Evolutionary conservation across 2,329 filamentous ascomycete species (phyloP).

Genomic region (Colletotrichum incanum): DNA sequence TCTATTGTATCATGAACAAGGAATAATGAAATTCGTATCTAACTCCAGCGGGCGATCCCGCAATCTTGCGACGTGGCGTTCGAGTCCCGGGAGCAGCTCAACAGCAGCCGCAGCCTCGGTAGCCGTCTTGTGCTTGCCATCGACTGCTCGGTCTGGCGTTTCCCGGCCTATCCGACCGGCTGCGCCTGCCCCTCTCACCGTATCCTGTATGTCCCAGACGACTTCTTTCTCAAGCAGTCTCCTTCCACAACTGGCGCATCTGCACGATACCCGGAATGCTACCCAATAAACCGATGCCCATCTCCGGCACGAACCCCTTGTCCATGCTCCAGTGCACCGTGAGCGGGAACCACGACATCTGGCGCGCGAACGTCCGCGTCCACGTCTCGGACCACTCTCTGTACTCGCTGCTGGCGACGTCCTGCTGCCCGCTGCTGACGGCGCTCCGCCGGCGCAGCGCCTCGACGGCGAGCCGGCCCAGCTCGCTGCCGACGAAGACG

Average conservation of each 20-base stretch:
- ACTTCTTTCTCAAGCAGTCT: conserved; percentile 49
- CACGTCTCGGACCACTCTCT: conserved; percentile 66
- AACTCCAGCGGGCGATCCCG: neutral
- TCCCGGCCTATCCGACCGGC: neutral
- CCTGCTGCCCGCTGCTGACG: conserved; percentile 46
- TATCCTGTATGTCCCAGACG: neutral
- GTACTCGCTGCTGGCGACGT: conserved; percentile 57
- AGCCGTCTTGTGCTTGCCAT: neutral
- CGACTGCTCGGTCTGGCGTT: neutral
- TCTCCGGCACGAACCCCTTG: conserved; percentile 67
- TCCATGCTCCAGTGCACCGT: conserved; percentile 88
- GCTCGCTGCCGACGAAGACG: conserved; percentile 82
- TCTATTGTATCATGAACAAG: conserved; percentile 29
- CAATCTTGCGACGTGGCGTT: neutral
- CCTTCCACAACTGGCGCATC: conserved; percentile 63
- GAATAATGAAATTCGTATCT: conserved; percentile 14
- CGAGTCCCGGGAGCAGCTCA: neutral
- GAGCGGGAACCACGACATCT: conserved; percentile 84
- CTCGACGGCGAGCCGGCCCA: conserved; percentile 74
- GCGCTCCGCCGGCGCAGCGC: conserved; percentile 54
- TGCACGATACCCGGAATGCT: conserved; percentile 61
- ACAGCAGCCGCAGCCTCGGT: neutral
- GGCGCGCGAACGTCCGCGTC: conserved; percentile 78
- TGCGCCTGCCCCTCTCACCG: neutral
- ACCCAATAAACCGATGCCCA: conserved; percentile 59